Evolutionary conservation across 768 basidiomycete genomes (phyloP), one percentile per base, ranked within the genome.

Genomic region (Terana coerulea): DNA sequence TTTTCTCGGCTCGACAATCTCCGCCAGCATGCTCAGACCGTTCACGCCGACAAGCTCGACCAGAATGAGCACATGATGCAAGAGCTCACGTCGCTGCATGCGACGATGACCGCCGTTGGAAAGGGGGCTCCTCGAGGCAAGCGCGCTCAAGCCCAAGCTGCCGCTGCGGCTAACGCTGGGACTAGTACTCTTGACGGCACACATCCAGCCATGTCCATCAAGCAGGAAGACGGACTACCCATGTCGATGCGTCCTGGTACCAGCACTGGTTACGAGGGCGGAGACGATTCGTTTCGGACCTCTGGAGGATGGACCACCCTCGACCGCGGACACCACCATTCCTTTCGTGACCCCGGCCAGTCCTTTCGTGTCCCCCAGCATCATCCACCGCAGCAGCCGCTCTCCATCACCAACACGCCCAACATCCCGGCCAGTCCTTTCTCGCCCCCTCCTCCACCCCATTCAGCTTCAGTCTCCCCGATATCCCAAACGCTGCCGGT

Each of bases 1-100:
- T 98, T 98, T 66, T 94, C 92, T 5, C 84, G 95, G 11, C 84
- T 98, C 65, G 95, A 98, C 71, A 98, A 98, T 64, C 80, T 98
- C 2, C 85, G 95, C 40, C 95, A 98, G 66, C 95, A 98, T 68
- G 91, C 94, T 0, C 90, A 95, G 76, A 95, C 95, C 5, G 94
- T 97, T 1, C 95, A 98, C 62, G 84, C 92, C n/a, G 93, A 97
- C 66, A 90, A 91, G 73, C 83, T 83, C 66, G 88, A 88, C 0
- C 80, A 84, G 70, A 95, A 95, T 72, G 88, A 91, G 66, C 73
- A 79, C 47, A 93, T 92, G 90, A 93, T 94, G 89, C 84, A 88
- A 59, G 87, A 91, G 52, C 81, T 95, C 55, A 88, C 88, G 43
- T 77, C 80, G 4, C 77, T 95, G 40, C 91, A 95, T 60, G 88